These are phyloP conservation scores for Alternaria panax DNA, from an alignment of 2,329 filamentous ascomycete genomes.

Conservation along the genomic window DNA sequence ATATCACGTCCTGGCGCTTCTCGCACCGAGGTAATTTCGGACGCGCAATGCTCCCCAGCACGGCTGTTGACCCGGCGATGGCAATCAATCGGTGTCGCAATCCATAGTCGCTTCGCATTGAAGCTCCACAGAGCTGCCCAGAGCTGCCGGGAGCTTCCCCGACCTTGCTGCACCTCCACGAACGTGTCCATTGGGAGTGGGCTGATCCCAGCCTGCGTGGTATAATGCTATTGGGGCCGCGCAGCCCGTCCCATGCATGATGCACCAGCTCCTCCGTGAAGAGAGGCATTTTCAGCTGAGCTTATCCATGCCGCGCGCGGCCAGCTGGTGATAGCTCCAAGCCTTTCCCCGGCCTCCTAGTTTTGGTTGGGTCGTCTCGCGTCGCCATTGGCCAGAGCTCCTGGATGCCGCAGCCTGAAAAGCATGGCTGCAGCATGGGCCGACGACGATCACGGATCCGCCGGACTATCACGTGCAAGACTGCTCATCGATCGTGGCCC, in stretches of 20 bases:
- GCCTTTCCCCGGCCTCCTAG: slow-evolving; percentile 36
- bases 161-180: slow-evolving; percentile 24
- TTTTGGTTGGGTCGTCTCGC: slow-evolving; percentile 25
- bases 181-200: slow-evolving; percentile 25
- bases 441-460: slow-evolving; percentile 1
- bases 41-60: slow-evolving; percentile 25
- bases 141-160: slow-evolving; percentile 28
- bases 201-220: slow-evolving; percentile 39
- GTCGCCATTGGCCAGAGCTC: slow-evolving; percentile 30
- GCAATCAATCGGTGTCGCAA: slow-evolving; percentile 16
- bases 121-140: slow-evolving; percentile 23
- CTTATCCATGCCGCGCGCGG: slow-evolving; percentile 26
- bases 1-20: slow-evolving; percentile 13
- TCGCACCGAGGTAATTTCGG: slow-evolving; percentile 36
- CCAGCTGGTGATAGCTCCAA: slow-evolving; percentile 24
- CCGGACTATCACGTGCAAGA: slow-evolving; percentile 23
- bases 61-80: slow-evolving; percentile 39
- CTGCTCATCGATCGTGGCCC: slow-evolving; percentile 7
- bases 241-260: slow-evolving; percentile 28
- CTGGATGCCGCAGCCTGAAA: slow-evolving; percentile 18
- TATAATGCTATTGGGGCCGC: slow-evolving; percentile 42
- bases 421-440: slow-evolving; percentile 18
- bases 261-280: slow-evolving; percentile 31
- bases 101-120: slow-evolving; percentile 14
- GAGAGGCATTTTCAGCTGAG: slow-evolving; percentile 43